Conservation (phyloP, 495 filamentous ascomycete genomes). For the Penicillium nucicola region DNA sequence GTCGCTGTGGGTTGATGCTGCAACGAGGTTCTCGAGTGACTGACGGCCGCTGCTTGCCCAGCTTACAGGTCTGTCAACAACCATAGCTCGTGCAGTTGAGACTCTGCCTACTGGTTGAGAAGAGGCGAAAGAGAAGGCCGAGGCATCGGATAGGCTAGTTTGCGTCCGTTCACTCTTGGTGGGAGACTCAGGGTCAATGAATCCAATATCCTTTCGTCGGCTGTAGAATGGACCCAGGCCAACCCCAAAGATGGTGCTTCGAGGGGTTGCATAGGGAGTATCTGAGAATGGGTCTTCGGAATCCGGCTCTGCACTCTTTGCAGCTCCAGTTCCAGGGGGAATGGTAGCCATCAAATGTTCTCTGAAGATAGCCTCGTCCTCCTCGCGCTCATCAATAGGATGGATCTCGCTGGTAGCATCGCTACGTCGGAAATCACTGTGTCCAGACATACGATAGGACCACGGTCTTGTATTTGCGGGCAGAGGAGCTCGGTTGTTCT, state of each 20-base stretch:
- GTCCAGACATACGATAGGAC: slow-evolving; percentile 20
- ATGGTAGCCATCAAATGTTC: slow-evolving; percentile 25
- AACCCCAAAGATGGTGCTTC: slow-evolving; percentile 27
- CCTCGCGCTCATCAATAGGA: slow-evolving; percentile 71
- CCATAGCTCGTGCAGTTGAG: slow-evolving; percentile 10
- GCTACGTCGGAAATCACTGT: slow-evolving; percentile 45
- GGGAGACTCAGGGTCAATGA: slow-evolving; percentile 28
- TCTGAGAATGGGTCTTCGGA: slow-evolving; percentile 28
- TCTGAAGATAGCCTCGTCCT: slow-evolving; percentile 45
- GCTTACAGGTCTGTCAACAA: slow-evolving; percentile 18
- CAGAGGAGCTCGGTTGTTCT: slow-evolving; percentile 32
- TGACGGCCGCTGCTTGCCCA: slow-evolving; percentile 26
- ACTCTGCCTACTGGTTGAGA: slow-evolving; percentile 12
- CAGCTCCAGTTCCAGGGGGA: slow-evolving; percentile 4
- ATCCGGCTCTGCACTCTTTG: slow-evolving; percentile 10
- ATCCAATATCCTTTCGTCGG: slow-evolving; percentile 19
- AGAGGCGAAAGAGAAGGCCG: slow-evolving; percentile 34
- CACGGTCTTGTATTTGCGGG: slow-evolving; percentile 17
- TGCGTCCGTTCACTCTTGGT: slow-evolving; percentile 54
- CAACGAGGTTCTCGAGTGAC: slow-evolving; percentile 22
- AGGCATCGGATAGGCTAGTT: slow-evolving; percentile 54
- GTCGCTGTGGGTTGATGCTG: slow-evolving; percentile 23
- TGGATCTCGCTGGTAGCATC: slow-evolving; percentile 53
- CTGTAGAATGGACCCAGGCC: slow-evolving; percentile 28
- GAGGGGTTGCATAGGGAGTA: slow-evolving; percentile 25